A percentile compares a stretch with the other conserved stretches of the same genome.
phyloP scores from a whole-genome alignment of 352 stramenopile species.

The Salisapilia sapeloensis region DNA sequence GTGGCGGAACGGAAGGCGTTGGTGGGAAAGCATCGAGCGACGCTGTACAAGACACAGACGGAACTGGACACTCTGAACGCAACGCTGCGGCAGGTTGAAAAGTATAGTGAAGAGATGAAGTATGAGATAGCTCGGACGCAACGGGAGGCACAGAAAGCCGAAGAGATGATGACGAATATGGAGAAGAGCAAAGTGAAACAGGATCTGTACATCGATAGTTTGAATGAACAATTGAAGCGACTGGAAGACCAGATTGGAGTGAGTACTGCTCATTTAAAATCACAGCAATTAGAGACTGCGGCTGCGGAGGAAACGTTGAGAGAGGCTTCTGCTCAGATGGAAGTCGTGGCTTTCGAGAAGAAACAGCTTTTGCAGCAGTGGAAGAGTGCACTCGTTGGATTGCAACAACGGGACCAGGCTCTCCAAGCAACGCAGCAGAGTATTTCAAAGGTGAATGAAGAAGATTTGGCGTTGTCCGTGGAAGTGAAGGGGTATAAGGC shows the following conservation, averaged over 20 bases:
- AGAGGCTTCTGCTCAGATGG: constrained; percentile 82
- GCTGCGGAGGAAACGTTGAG: constrained; percentile 76
- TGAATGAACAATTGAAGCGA: constrained; percentile 82
- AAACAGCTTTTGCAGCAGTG: constrained; percentile 92
- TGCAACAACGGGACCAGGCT: constrained; percentile 85
- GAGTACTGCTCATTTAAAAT: constrained; percentile 60
- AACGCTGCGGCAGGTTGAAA: constrained; percentile 77
- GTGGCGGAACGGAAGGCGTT: constrained; percentile 41
- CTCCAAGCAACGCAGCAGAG: constrained; percentile 77
- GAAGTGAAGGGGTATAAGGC: constrained; percentile 82
- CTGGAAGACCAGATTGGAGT: constrained; percentile 80
- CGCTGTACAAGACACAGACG: constrained; percentile 66
- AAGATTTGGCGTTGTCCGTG: constrained; percentile 61
- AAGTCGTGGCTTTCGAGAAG: constrained; percentile 89
- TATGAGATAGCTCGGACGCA: constrained; percentile 86
- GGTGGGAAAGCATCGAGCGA: constrained; percentile 35
- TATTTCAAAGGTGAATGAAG: constrained; percentile 60
- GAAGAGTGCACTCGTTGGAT: constrained; percentile 86
- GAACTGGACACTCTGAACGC: constrained; percentile 81
- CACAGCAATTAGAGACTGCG: constrained; percentile 72
- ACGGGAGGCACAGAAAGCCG: constrained; percentile 86
- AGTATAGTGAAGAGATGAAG: constrained; percentile 92
- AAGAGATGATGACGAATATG: constrained; percentile 83
- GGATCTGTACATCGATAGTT: constrained; percentile 87
- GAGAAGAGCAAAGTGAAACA: constrained; percentile 90